Percentiles rank a stretch among this genome's conserved stretches.
Conservation (phyloP, 331 rosid genomes). For the Rhamnella rubrinervis region DNA sequence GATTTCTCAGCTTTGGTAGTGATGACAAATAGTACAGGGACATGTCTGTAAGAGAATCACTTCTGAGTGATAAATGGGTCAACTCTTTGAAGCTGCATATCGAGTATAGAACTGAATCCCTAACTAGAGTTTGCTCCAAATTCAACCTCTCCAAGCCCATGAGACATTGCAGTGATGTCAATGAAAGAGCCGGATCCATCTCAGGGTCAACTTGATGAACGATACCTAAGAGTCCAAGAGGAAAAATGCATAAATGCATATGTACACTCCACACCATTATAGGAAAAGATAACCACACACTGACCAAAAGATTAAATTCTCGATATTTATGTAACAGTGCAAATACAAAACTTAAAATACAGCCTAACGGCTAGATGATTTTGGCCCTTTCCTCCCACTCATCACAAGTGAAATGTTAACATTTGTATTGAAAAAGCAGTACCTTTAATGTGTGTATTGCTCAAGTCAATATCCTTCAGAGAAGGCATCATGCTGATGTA, state of each 20-base stretch:
- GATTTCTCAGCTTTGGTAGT: constrained; percentile 60
- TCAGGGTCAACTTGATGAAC: constrained; percentile 33
- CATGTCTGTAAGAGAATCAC: constrained; percentile 59
- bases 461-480: constrained; percentile 63
- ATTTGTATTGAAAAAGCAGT: constrained; percentile 12
- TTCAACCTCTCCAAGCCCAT: constrained; percentile 59
- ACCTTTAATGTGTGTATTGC: constrained; percentile 78
- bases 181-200: constrained; percentile 34
- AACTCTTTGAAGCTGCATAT: constrained; percentile 59
- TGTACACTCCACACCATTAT: not conserved
- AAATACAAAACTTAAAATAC: too few species aligned
- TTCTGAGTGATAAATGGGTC: constrained; percentile 52
- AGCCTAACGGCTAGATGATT: constrained; percentile 1
- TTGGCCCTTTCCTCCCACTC: not conserved
- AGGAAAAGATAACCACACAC: not conserved
- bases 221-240: constrained; percentile 44
- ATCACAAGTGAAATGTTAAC: not conserved
- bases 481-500: constrained; percentile 68
- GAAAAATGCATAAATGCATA: not conserved
- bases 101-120: constrained; percentile 57
- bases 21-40: constrained; percentile 57
- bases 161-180: constrained; percentile 57
- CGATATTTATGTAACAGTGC: too few species aligned
- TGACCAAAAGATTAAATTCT: not conserved
- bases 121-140: constrained; percentile 61